These are phyloP conservation scores for Mycena rosella DNA, from an alignment of 768 basidiomycete species.

Conservation along the genomic window DNA sequence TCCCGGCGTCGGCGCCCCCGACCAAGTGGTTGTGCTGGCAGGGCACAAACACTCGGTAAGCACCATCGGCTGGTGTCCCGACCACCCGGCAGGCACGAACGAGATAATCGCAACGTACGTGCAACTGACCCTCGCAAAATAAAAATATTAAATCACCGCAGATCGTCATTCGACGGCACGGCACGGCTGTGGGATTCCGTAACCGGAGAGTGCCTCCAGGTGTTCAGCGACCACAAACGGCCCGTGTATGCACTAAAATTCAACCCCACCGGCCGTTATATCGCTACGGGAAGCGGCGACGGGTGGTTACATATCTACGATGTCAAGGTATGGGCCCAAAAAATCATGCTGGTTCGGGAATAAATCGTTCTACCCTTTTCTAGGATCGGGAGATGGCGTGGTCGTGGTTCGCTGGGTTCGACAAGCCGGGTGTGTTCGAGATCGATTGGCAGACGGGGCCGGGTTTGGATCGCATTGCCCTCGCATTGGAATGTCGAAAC, in stretches of 20 bases:
- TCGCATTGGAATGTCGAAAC: conserved; percentile 75
- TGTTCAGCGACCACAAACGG: conserved; percentile 78
- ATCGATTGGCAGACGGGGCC: conserved; percentile 76
- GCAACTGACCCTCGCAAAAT: background rate
- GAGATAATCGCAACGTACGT: conserved; percentile 81
- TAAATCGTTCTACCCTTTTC: conserved; percentile 29
- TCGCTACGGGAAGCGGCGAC: conserved; percentile 86
- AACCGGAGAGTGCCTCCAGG: conserved; percentile 79
- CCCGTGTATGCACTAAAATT: conserved; percentile 82
- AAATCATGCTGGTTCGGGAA: conserved; percentile 1
- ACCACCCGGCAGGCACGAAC: conserved; percentile 58
- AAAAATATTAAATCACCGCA: conserved; percentile 43
- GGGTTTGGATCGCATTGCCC: conserved; percentile 71
- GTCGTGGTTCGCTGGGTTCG: conserved; percentile 72
- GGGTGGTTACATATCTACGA: conserved; percentile 82
- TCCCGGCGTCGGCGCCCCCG: conserved; percentile 55
- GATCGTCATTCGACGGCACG: conserved; percentile 85
- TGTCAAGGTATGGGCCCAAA: conserved; percentile 59
- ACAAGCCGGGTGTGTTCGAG: conserved; percentile 79
- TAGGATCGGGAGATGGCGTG: conserved; percentile 66
- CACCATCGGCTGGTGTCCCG: conserved; percentile 78
- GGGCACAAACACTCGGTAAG: conserved; percentile 79
- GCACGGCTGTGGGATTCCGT: conserved; percentile 87
- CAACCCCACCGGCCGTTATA: conserved; percentile 77
- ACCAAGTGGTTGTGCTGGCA: conserved; percentile 59